A percentile compares a stretch with the other conserved stretches of the same genome.
Conservation (phyloP, 345 rosid species). For the Melaleuca alternifolia region DNA sequence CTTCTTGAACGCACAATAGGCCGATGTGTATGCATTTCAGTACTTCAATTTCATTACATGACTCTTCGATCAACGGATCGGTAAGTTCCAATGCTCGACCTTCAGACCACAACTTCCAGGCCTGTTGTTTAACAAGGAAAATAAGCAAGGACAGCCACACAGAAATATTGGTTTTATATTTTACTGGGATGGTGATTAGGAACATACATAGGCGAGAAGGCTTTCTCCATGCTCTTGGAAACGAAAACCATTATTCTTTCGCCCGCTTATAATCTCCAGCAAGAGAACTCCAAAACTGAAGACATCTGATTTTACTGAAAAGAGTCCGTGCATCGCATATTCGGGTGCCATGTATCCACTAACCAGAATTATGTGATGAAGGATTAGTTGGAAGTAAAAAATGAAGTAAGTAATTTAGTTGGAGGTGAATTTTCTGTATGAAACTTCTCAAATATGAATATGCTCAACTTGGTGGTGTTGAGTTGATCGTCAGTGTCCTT, state of each 20-base stretch:
- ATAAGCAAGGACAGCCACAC: not conserved
- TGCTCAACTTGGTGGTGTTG: not conserved
- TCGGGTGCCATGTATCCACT: slow-evolving; percentile 30
- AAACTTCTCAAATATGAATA: not conserved
- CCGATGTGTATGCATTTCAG: not conserved
- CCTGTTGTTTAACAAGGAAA: not conserved
- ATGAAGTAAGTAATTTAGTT: not conserved
- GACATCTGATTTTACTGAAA: slow-evolving; percentile 18
- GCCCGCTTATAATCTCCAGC: slow-evolving; percentile 2
- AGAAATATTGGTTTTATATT: not conserved
- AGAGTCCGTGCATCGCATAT: slow-evolving; percentile 16
- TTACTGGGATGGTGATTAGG: not conserved
- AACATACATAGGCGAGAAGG: slow-evolving; percentile 15
- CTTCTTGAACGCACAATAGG: not conserved
- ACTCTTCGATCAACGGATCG: not conserved
- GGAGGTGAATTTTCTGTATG: too few relatives aligned
- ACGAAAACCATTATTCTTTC: not conserved
- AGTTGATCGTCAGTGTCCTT: not conserved
- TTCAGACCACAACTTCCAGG: not conserved
- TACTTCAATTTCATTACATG: not conserved
- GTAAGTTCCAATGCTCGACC: not conserved
- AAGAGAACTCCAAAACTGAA: slow-evolving; percentile 5
- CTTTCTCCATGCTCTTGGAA: not conserved
- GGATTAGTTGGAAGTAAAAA: not conserved
- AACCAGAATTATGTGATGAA: not conserved